Conservation (phyloP, 306 rosid genomes). For the Fagus crenata region DNA sequence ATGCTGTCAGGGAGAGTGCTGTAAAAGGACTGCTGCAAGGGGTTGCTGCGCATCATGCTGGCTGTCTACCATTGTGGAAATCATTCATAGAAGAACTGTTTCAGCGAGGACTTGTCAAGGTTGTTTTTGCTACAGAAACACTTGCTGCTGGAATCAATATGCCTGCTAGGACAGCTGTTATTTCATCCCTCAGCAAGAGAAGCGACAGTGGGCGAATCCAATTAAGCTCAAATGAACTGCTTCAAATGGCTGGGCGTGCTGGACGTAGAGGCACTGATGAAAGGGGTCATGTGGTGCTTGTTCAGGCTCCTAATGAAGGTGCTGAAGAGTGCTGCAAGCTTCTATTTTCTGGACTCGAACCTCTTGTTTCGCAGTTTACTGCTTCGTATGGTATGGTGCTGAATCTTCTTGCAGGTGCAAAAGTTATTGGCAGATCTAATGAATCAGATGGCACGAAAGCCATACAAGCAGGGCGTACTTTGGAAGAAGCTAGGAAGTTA, state of each 20-base stretch:
- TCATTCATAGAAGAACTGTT: constrained; percentile 90
- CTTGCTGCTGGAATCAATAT: constrained; percentile 97
- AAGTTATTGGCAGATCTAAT: constrained; percentile 64
- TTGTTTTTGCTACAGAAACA: constrained; percentile 96
- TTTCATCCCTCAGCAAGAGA: constrained; percentile 88
- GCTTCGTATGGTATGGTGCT: constrained; percentile 99
- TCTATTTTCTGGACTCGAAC: constrained; percentile 88
- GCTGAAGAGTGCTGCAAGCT: constrained; percentile 95
- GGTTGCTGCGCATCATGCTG: constrained; percentile 98
- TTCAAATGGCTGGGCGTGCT: constrained; percentile 99
- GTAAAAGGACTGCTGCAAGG: constrained; percentile 81
- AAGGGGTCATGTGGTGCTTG: constrained; percentile 80
- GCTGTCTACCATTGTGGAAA: constrained; percentile 95
- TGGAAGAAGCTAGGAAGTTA: constrained; percentile 96
- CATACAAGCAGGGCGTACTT: constrained; percentile 55
- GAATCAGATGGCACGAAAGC: constrained; percentile 50
- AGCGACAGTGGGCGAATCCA: constrained; percentile 64
- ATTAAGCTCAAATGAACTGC: constrained; percentile 80
- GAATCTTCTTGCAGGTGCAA: constrained; percentile 86
- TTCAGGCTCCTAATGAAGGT: constrained; percentile 83
- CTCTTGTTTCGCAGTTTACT: constrained; percentile 90
- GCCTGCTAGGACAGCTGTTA: constrained; percentile 96
- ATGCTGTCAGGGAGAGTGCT: constrained; percentile 89
- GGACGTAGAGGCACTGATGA: constrained; percentile 95
- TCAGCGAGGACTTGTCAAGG: constrained; percentile 93